A percentile compares a stretch with the other conserved stretches of the same genome.
Conservation (phyloP, 2,329 filamentous ascomycete species). For the Fonsecaea monophora region DNA sequence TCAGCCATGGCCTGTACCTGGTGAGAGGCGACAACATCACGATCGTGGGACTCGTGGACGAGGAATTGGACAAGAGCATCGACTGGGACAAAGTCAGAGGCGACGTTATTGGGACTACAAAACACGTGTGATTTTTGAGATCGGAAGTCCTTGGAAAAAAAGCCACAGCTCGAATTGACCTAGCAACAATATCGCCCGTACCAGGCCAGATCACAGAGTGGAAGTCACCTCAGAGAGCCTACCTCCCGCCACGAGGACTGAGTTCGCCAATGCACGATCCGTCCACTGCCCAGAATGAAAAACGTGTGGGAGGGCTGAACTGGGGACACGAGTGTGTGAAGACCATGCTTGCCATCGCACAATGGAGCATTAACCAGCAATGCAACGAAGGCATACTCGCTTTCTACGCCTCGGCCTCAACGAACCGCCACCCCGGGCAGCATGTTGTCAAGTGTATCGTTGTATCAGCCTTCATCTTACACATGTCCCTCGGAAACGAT, state of each 20-base stretch:
- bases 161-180: neutral
- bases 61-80: constrained; percentile 85
- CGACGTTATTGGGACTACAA: constrained; percentile 40
- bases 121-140: constrained; percentile 37
- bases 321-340: constrained; percentile 19
- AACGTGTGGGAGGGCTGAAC: neutral
- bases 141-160: neutral
- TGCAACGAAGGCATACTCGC: neutral
- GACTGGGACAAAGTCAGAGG: constrained; percentile 81
- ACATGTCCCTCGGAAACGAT: neutral
- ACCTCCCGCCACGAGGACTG: neutral
- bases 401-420: neutral
- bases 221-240: neutral
- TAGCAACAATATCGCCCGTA: neutral
- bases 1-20: constrained; percentile 86
- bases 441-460: neutral
- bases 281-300: neutral
- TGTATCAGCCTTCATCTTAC: neutral
- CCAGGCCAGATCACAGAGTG: neutral
- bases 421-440: neutral
- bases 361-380: constrained; percentile 6
- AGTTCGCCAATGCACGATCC: neutral
- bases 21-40: constrained; percentile 95
- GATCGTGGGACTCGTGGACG: constrained; percentile 86
- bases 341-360: constrained; percentile 1